phyloP scores from a whole-genome alignment of 768 basidiomycete genomes.

The Tephrocybe sp. region DNA sequence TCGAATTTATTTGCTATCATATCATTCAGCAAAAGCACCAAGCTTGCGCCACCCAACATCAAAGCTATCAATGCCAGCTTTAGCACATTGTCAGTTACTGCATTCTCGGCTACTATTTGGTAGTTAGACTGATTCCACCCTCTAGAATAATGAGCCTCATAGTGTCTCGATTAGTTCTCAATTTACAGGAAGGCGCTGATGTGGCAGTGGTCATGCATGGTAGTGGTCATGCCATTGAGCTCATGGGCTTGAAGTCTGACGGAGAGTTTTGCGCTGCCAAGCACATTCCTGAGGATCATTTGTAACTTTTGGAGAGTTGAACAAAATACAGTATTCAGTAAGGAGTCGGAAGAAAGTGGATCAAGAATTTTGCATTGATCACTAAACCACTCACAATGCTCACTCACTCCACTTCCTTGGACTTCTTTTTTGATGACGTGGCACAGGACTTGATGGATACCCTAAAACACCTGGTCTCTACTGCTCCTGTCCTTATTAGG shows the following conservation, averaged over 20 bases:
- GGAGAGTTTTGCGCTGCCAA: no score
- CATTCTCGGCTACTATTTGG: background rate
- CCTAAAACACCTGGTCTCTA: slow-evolving; percentile 21
- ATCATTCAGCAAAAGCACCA: background rate
- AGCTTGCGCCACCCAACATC: slow-evolving; percentile 25
- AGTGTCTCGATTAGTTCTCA: slow-evolving; percentile 38
- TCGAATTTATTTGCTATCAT: background rate
- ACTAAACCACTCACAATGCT: slow-evolving; percentile 25
- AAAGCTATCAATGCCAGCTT: slow-evolving; percentile 39
- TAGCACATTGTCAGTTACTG: slow-evolving; percentile 29
- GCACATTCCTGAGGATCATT: no score
- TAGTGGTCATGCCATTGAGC: no score
- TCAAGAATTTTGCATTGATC: slow-evolving; percentile 21
- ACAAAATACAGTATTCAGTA: no score
- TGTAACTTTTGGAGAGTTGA: no score
- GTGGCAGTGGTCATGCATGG: no score
- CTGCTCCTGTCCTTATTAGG: slow-evolving; percentile 26
- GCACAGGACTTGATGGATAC: slow-evolving; percentile 23
- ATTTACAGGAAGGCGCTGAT: slow-evolving; percentile 22
- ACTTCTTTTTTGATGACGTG: slow-evolving; percentile 26
- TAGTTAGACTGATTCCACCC: no score
- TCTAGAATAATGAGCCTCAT: slow-evolving; percentile 35
- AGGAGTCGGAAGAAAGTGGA: slow-evolving; percentile 25
- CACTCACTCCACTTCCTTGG: background rate
- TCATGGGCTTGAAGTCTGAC: no score